phyloP scores from a whole-genome alignment of 2,329 filamentous ascomycete genomes.

The Calonectria ilicicola region DNA sequence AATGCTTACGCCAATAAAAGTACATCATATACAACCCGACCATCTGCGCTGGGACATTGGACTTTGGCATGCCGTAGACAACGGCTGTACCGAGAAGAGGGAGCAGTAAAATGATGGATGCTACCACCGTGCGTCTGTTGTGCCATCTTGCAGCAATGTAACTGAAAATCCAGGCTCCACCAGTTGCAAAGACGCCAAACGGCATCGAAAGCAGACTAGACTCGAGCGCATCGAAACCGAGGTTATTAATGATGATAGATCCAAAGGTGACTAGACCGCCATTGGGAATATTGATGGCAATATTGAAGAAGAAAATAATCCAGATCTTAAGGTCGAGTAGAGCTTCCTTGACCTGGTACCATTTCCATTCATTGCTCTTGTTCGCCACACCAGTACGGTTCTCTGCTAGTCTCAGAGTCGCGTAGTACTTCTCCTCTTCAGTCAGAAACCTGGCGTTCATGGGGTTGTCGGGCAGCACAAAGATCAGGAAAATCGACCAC shows the following conservation, averaged over 20 bases:
- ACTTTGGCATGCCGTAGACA: conserved; percentile 23
- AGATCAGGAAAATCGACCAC: conserved; percentile 22
- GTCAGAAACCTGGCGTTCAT: conserved; percentile 26
- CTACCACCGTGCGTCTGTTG: conserved; percentile 16
- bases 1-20: conserved; percentile 21
- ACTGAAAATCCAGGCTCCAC: conserved; percentile 18
- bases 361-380: conserved; percentile 52
- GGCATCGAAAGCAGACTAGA: conserved; percentile 25
- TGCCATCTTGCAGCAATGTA: conserved; percentile 13
- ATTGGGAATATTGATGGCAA: conserved; percentile 66
- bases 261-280: conserved; percentile 52
- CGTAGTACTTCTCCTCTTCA: conserved; percentile 18
- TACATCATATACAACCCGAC: conserved; percentile 29
- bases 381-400: conserved; percentile 48
- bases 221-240: conserved; percentile 18
- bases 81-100: conserved; percentile 25
- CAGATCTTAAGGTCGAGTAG: conserved; percentile 65
- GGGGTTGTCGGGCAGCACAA: conserved; percentile 24
- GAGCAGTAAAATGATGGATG: conserved; percentile 11
- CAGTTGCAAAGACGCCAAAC: conserved; percentile 17
- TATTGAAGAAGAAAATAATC: conserved; percentile 62
- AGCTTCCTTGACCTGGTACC: conserved; percentile 62
- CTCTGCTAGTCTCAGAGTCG: conserved; percentile 17
- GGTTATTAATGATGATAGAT: conserved; percentile 25
- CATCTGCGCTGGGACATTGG: conserved; percentile 27